phyloP scores from a whole-genome alignment of 139 green algal genomes.

The Tetratostichococcus sp. region DNA sequence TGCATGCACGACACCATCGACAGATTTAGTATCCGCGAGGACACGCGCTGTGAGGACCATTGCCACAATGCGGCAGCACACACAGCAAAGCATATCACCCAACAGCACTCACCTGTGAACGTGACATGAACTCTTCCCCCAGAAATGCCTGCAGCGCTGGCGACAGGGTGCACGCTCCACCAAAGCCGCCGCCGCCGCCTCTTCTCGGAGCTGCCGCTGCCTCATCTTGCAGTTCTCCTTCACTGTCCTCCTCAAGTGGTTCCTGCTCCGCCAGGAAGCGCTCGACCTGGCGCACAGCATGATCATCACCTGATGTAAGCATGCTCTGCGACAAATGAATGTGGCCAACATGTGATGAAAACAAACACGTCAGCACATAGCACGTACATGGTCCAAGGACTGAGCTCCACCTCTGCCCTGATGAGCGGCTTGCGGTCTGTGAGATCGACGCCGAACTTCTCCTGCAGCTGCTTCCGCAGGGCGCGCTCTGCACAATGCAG shows the following conservation, averaged over 20 bases:
- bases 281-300: conserved; percentile 29
- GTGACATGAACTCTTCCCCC: conserved; percentile 43
- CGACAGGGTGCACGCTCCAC: conserved; percentile 29
- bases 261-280: conserved; percentile 20
- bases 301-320: too few relatives aligned
- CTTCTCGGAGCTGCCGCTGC: conserved; percentile 7
- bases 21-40: too few relatives aligned
- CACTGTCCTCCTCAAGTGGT: conserved; percentile 15
- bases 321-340: too few relatives aligned
- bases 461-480: conserved; percentile 63
- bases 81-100: too few relatives aligned
- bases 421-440: conserved; percentile 51
- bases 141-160: conserved; percentile 50
- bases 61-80: too few relatives aligned
- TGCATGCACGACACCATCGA: too few relatives aligned
- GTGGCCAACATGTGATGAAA: too few relatives aligned
- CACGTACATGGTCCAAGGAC: too few relatives aligned
- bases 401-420: conserved; percentile 34
- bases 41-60: too few relatives aligned
- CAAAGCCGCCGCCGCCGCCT: background rate
- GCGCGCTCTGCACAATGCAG: conserved; percentile 44
- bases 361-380: too few relatives aligned
- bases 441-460: conserved; percentile 49
- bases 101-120: conserved; percentile 21
- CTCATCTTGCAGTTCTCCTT: conserved; percentile 20